Evolutionary conservation across 2,329 filamentous ascomycete genomes (phyloP).

Genomic region (Diaporthe humulicola): DNA sequence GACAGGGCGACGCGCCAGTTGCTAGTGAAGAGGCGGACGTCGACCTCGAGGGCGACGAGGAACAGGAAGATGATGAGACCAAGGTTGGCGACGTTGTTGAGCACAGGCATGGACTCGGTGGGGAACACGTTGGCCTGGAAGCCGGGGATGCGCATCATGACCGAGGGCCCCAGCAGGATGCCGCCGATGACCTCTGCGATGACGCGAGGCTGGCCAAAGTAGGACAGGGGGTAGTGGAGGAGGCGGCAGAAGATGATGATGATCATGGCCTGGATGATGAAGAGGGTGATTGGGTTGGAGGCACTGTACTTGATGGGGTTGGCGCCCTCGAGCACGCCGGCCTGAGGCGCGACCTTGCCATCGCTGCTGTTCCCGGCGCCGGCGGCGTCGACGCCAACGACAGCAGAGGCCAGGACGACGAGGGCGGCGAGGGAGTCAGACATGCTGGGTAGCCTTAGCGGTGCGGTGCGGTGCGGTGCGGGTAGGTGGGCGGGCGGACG

Average conservation of each 20-base stretch:
- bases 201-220: slow-evolving; percentile 80
- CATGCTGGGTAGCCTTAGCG: background rate
- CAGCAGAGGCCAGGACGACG: slow-evolving; percentile 33
- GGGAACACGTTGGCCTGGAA: slow-evolving; percentile 86
- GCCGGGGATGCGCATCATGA: slow-evolving; percentile 87
- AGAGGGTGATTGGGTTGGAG: slow-evolving; percentile 75
- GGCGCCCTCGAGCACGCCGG: slow-evolving; percentile 73
- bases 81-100: slow-evolving; percentile 84
- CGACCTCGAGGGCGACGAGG: slow-evolving; percentile 88
- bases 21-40: slow-evolving; percentile 79
- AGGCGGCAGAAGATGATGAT: slow-evolving; percentile 82
- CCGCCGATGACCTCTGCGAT: slow-evolving; percentile 85
- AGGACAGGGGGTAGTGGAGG: slow-evolving; percentile 78
- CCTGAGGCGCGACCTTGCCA: slow-evolving; percentile 45
- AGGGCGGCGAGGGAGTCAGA: background rate
- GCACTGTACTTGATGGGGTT: slow-evolving; percentile 74
- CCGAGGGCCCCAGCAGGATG: slow-evolving; percentile 86
- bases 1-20: slow-evolving; percentile 86
- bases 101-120: slow-evolving; percentile 76
- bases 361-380: slow-evolving; percentile 33
- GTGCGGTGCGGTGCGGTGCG: background rate
- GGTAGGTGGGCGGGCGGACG: background rate
- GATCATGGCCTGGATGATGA: slow-evolving; percentile 78
- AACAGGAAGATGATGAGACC: slow-evolving; percentile 90
- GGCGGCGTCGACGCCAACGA: slow-evolving; percentile 48